These are phyloP conservation scores for Ogataea glucozyma DNA, from an alignment of 805 yeast species.

Conservation along the genomic window DNA sequence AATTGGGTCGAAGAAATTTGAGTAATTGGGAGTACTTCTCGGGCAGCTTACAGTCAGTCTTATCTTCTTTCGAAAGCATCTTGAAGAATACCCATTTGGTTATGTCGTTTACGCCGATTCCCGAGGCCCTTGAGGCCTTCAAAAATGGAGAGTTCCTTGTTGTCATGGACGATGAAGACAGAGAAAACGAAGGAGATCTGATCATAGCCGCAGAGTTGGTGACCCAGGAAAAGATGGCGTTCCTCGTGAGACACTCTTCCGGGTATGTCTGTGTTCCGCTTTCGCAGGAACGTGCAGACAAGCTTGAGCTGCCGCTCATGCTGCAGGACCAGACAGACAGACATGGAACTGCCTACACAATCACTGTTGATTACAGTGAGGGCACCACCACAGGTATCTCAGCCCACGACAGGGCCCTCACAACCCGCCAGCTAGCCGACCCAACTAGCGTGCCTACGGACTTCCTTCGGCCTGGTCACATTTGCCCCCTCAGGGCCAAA, in stretches of 20 bases:
- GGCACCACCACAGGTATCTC: conserved; percentile 98
- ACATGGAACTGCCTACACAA: conserved; percentile 96
- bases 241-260: conserved; percentile 79
- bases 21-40: not conserved
- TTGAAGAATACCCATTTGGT: too few species aligned
- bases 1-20: not conserved
- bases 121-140: conserved; percentile 73
- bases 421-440: conserved; percentile 71
- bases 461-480: conserved; percentile 90
- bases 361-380: conserved; percentile 80
- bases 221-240: conserved; percentile 89
- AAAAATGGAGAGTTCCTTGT: conserved; percentile 79
- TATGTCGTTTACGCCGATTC: conserved; percentile 50
- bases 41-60: too few species aligned
- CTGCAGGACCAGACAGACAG: conserved; percentile 65
- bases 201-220: conserved; percentile 86
- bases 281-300: conserved; percentile 73
- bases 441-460: conserved; percentile 56
- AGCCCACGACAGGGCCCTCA: conserved; percentile 89
- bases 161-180: conserved; percentile 95
- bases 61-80: too few species aligned
- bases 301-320: conserved; percentile 79
- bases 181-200: conserved; percentile 98
- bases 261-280: conserved; percentile 96
- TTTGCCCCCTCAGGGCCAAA: conserved; percentile 88